Conservation (phyloP, 805 yeast species). For the Kurtzmaniella cleridarum region DNA sequence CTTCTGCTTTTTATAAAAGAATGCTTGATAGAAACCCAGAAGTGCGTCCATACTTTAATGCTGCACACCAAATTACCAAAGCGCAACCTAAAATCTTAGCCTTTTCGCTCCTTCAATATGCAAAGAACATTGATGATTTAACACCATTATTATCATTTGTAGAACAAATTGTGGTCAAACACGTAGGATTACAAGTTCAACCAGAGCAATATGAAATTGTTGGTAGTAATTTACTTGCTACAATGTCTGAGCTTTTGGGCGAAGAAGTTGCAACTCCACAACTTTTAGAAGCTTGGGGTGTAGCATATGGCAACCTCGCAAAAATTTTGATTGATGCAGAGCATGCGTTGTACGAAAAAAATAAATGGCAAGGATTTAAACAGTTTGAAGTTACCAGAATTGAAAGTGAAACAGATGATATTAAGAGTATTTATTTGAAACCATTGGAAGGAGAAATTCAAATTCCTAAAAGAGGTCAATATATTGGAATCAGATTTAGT, state of each 20-base stretch:
- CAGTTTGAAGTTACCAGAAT: slow-evolving; percentile 41
- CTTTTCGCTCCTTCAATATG: slow-evolving; percentile 54
- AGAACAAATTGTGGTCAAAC: slow-evolving; percentile 57
- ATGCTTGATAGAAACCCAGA: slow-evolving; percentile 53
- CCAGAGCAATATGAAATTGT: slow-evolving; percentile 67
- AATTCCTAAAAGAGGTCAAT: slow-evolving; percentile 42
- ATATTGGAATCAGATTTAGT: slow-evolving; percentile 29
- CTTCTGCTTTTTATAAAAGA: slow-evolving; percentile 47
- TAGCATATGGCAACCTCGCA: slow-evolving; percentile 62
- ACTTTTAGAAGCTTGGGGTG: slow-evolving; percentile 58
- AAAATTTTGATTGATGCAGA: slow-evolving; percentile 55
- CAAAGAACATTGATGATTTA: slow-evolving; percentile 56
- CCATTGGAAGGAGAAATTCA: slow-evolving; percentile 23
- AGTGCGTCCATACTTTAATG: slow-evolving; percentile 57
- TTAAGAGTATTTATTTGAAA: slow-evolving; percentile 47
- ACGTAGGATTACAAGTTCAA: slow-evolving; percentile 55
- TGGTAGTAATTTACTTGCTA: slow-evolving; percentile 49
- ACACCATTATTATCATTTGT: slow-evolving; percentile 50
- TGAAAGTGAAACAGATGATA: slow-evolving; percentile 40
- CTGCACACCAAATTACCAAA: slow-evolving; percentile 47
- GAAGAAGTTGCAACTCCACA: slow-evolving; percentile 51
- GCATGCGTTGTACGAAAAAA: slow-evolving; percentile 35
- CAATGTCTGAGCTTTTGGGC: slow-evolving; percentile 53
- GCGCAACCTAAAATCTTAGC: slow-evolving; percentile 64
- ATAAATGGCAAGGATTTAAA: slow-evolving; percentile 55